Base-by-base conservation (phyloP, 495 filamentous ascomycete species). In the Aspergillus nidulans region DNA sequence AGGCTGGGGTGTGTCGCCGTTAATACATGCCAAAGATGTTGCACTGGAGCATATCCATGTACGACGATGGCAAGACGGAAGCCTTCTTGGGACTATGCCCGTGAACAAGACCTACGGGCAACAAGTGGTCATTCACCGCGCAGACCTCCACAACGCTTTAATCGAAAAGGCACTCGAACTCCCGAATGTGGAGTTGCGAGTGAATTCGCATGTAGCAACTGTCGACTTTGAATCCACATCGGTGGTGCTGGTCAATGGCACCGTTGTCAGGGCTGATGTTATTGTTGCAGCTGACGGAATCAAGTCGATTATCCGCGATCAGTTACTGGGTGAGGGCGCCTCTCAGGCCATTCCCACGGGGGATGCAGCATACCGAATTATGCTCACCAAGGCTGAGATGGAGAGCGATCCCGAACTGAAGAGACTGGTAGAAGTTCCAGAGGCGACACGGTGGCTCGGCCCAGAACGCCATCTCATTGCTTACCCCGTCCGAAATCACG, bases 261-360 rank as follows among this genome's bases (percentile, higher is more conserved):
- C 32, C 19, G 50, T 69, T 16, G 53, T 78, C 18, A 49, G 47
- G 6, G 75, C 67, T 9, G 75, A 80, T 48, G 45, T 80, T 3
- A 54, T 78, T 1, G 61, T 78, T 32, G 74, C 69, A 15, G 76
- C 76, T n/a, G 77, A 80, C 30, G 77, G 76, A 7, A 72, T 78
- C 56, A 78, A 74, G 43, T 78, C 76, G 7, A 60, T 54, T 1
- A 53, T 77, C 19, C 68, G 76, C 7, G 56, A 56, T 30, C 59
- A 69, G 16, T 51, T 71, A 4, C 59, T 73, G 34, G 55, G 63
- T 6, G 67, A 70, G 24, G 28, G 59, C 4, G 48, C 53, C 1
- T 58, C 70, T 21, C 62, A 67, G 21, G 66, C 71, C 9, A 60
- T 70, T 9, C 49, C 74, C 1, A 76, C 74, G 0, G 70, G 73